Base-by-base conservation (phyloP, 2,329 filamentous ascomycete genomes). In the Rhynchosporium secalis region DNA sequence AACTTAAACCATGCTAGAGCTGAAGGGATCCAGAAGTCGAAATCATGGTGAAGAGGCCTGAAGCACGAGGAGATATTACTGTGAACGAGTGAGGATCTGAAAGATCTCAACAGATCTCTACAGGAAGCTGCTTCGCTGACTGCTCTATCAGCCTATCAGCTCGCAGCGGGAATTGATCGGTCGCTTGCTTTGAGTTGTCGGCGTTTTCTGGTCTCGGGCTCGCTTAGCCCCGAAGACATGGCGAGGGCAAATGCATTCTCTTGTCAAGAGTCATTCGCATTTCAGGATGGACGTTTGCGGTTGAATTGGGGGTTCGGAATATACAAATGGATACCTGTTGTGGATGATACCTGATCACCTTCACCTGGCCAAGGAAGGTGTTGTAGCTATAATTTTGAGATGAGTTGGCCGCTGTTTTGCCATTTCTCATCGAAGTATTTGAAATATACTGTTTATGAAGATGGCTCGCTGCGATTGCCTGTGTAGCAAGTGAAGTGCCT, bases 1-100 rank as follows among this genome's bases (percentile, higher is more conserved):
- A 51, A 72, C 31, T 64, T 75, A 4, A 69, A 69, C 36, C 62
- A 70, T 40, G 63, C 69, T 10, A 72, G 68, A 56, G 56, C 63
- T 33, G 72, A 73, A 55, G 71, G 70, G 29, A 59, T 59, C 55
- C 63, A 64, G 54, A 71, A 71, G 63, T 64, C 63, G 48, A 60
- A 48, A 54, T 28, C 40, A 26, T 62, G 62, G 64, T 68, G 60
- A 63, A 61, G 38, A 41, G 26, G n/a, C 6, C 15, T 10, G 26
- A 10, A 52, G 12, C 36, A 57, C 13, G n/a, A 31, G 41, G n/a
- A 13, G 40, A 33, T 31, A 51, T 26, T 41, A 56, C 33, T 28
- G 43, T n/a, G 15, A 43, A 20, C 20, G 10, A 43, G 7, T 48
- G 59, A 47, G 60, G 33, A 20, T 60, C 61, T 58, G 55, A 54